Evolutionary conservation across 768 basidiomycete genomes (phyloP), one percentile per base, ranked within the genome.

Genomic region (Daedaleopsis sinensis): DNA sequence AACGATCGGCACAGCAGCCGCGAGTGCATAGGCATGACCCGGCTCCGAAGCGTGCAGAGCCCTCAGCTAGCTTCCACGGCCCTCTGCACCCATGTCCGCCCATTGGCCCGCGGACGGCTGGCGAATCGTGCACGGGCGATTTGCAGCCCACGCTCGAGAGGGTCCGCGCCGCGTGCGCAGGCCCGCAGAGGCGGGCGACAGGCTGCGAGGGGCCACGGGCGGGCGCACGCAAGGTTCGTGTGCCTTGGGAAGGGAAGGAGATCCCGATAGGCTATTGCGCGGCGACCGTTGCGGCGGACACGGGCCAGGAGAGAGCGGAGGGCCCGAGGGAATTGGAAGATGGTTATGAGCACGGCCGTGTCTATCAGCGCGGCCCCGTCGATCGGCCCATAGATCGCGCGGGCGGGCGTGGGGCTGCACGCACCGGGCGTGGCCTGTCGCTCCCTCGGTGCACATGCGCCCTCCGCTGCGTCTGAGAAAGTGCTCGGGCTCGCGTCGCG

Each of bases 311-410:
- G 52, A 50, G 57, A 61, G 64, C 64, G 64, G 64, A 55, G 56
- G 13, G 59, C 36, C 59, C 64, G 64, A 58, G 64, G 64, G 64
- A 65, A 65, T 43, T 47, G 52, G 59, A 39, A 39, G 57, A 53
- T 57, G 64, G 43, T 58, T 65, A 61, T 61, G 64, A 65, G 57
- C 64, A 58, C 64, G 58, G 51, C 64, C 64, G 64, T 65, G 64
- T 65, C 64, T 65, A 65, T 65, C 64, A 65, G 52, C 55, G 47
- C 52, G 55, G 50, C 64, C 64, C 64, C 53, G 59, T 19, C 64
- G 59, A 65, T 65, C 64, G 64, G 64, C 15, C 10, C 47, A 49
- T 6, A 49, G 47, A 49, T 49, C 47, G 21, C 47, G 23, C 15
- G 47, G 21, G 19, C 23, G 47, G 9, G 47, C 47, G 47, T 49